Evolutionary conservation across 2,329 filamentous ascomycete species (phyloP), one percentile per base, ranked within the genome.

Genomic region (Monosporascus sp.): DNA sequence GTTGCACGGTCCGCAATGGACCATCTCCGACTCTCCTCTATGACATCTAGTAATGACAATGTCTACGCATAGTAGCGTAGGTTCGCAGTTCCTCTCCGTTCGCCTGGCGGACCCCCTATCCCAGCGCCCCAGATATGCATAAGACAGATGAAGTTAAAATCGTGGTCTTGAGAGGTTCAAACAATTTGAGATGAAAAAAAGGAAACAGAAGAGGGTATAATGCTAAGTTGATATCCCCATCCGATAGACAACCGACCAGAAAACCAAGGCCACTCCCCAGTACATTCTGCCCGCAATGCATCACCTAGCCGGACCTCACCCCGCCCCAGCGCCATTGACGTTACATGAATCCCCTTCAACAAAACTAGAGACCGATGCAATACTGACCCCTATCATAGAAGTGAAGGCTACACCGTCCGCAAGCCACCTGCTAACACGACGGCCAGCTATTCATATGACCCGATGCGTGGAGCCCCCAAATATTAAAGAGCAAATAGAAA

Each of bases 171-270:
- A 35, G 46, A 4, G 20, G 28, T n/a, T 9, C 17, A 14, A 18
- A 20, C 37, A 14, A 17, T 47, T 28, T 18, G n/a, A 44, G 31
- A 35, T 35, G 4, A 5, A 35, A n/a, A 37, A 37, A 40, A 43
- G 37, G 40, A 49, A 44, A 49, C 45, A 51, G 43, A 47, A 28
- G 40, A 51, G 50, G 48, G 49, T 50, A 55, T 50, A 57, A 58
- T 58, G 58, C 56, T 58, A 60, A 57, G 56, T 50, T 56, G 22
- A 45, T 53, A 8, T 41, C 43, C 45, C 26, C 44, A 53, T 50
- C 50, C 45, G 24, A 17, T 50, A 35, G 17, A 37, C 37, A 20
- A 48, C 18, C n/a, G 15, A 22, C 24, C 38, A 44, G 31, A 49
- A 44, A 28, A 17, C 22, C 20, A 41, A 49, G 14, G 17, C 24